Evolutionary conservation across 257 asterid species (phyloP).

Genomic region (Scutellaria barbata): DNA sequence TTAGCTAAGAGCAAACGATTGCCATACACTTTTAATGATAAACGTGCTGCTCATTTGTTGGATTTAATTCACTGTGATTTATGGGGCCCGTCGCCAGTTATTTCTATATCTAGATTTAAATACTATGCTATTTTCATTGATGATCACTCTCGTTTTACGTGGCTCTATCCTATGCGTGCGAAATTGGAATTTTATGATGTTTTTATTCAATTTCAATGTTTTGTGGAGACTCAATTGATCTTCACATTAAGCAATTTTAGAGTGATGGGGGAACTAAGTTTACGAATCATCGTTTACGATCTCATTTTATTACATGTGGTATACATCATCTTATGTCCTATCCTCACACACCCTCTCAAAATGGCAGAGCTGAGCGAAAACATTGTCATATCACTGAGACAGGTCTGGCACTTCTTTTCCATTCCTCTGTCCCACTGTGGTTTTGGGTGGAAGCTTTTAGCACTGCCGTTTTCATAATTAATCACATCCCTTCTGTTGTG

Average conservation of each 20-base stretch:
- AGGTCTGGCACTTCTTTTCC: too few relatives aligned
- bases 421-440: too few relatives aligned
- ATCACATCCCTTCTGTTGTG: too few relatives aligned
- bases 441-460: too few relatives aligned
- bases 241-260: not conserved
- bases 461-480: too few relatives aligned
- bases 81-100: not conserved
- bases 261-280: not conserved
- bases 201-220: not conserved
- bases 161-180: not conserved
- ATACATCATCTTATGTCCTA: not conserved
- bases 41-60: too few relatives aligned
- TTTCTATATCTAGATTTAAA: not conserved
- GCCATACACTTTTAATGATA: too few relatives aligned
- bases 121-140: not conserved
- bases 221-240: not conserved
- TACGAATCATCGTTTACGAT: not conserved
- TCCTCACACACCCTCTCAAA: not conserved
- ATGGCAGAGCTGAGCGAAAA: not conserved
- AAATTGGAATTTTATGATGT: not conserved
- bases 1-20: too few relatives aligned
- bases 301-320: not conserved
- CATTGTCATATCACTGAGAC: not conserved
- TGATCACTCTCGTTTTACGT: not conserved
- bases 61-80: too few relatives aligned